A percentile compares a stretch with the other conserved stretches of the same genome.
Evolutionary conservation across 2,329 filamentous ascomycete species (phyloP).

Genomic region (Colletotrichum sp.): DNA sequence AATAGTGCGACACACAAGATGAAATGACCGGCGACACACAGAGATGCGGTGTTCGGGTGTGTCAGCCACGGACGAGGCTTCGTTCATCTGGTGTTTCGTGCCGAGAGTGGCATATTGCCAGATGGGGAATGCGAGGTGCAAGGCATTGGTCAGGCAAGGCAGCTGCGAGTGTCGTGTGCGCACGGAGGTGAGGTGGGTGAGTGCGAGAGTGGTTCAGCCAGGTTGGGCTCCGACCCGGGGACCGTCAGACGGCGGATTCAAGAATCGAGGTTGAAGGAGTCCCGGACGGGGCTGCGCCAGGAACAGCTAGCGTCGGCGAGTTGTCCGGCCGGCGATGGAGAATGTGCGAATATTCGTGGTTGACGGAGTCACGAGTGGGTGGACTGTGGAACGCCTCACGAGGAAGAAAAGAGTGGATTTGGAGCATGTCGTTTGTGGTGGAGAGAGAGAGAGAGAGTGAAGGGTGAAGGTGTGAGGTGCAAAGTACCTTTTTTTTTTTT

Average conservation of each 20-base stretch:
- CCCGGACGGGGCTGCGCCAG: neutral
- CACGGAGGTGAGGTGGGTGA: conserved; percentile 1
- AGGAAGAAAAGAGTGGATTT: neutral
- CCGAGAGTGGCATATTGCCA: neutral
- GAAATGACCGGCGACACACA: neutral
- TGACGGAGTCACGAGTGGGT: neutral
- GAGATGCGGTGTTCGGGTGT: neutral
- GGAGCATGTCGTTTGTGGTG: neutral
- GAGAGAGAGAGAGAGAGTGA: neutral
- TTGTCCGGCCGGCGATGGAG: conserved; percentile 13
- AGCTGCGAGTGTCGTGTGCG: neutral
- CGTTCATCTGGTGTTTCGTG: neutral
- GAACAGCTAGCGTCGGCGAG: conserved; percentile 16
- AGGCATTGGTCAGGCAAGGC: neutral
- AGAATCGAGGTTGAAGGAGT: conserved; percentile 11
- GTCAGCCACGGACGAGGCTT: neutral
- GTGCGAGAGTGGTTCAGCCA: neutral
- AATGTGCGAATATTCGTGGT: neutral
- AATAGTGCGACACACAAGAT: neutral
- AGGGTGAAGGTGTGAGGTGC: neutral
- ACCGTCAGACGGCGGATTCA: neutral
- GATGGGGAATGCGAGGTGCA: conserved; percentile 5
- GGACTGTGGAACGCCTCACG: neutral
- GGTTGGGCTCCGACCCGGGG: neutral
- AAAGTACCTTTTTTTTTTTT: neutral